Evolutionary conservation across 495 filamentous ascomycete species (phyloP), one percentile per base, ranked within the genome.

Genomic region (Tuber microsphaerosporum): DNA sequence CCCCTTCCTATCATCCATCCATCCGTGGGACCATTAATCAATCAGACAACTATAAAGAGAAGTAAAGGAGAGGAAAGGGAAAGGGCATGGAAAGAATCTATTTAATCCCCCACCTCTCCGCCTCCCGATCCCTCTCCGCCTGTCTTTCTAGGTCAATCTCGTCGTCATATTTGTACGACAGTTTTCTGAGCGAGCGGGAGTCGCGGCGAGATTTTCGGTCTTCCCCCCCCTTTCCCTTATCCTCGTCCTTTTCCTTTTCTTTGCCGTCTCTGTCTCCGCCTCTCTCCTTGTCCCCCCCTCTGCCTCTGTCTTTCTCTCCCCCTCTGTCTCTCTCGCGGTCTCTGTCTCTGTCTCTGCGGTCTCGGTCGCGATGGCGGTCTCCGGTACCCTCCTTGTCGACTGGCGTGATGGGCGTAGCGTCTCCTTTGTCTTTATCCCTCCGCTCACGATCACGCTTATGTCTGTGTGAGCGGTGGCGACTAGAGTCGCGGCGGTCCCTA

Each of bases 91-190:
- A 19, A 65, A 31, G 56, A 65, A 34, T 65, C 56, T 65, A 76
- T 74, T 76, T 73, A 41, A 76, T 69, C 34, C 78, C 75, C 81
- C 81, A 83, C 75, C 81, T 81, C 41, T 82, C 81, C 44, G 81
- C 81, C 70, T 83, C 81, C 26, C 81, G 73, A 61, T 83, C 81
- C 72, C 79, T 78, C 73, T 83, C 81, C 22, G 81, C 81, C 76
- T 79, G 79, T 48, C 81, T 46, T 72, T 83, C 81, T 48, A 83
- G 75, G 44, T 82, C 80, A 51, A 76, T 79, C 48, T 83, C 81
- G 42, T 83, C 81, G 68, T 83, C 81, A 31, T 83, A 83, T 72
- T 82, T 82, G 73, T 83, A 83, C 17, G 79, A 82, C 41, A 69
- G 56, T 61, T 77, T 83, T 69, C 81, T 81, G 46, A 75, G 71